These are phyloP conservation scores for Cadophora sp. DNA, from an alignment of 2,329 filamentous ascomycete species.

Conservation along the genomic window DNA sequence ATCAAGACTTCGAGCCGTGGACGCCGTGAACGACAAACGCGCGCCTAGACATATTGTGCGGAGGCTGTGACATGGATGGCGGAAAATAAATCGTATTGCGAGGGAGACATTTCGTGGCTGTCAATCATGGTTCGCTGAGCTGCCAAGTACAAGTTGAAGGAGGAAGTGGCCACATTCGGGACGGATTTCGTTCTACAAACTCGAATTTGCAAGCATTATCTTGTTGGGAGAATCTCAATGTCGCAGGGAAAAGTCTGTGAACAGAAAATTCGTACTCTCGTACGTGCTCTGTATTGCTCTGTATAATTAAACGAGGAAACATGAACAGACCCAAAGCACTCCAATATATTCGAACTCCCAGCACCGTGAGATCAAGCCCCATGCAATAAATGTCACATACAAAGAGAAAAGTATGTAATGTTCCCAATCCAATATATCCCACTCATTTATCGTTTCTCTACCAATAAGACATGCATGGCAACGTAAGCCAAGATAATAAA, in stretches of 20 bases:
- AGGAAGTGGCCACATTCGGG: not conserved
- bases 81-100: too few relatives aligned
- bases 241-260: not conserved
- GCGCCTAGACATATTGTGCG: too few relatives aligned
- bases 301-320: not conserved
- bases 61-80: too few relatives aligned
- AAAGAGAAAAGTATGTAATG: not conserved
- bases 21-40: not conserved
- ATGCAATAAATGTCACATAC: constrained; percentile 14
- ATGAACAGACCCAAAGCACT: not conserved
- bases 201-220: not conserved
- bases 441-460: constrained; percentile 77
- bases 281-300: not conserved
- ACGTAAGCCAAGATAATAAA: constrained; percentile 89
- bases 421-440: not conserved
- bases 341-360: not conserved
- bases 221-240: not conserved
- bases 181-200: not conserved
- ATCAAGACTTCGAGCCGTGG: not conserved
- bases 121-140: not conserved
- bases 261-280: not conserved
- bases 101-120: not conserved
- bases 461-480: constrained; percentile 91
- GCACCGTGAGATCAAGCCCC: constrained; percentile 4
- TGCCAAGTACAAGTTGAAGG: not conserved